Evolutionary conservation across 805 yeast species (phyloP), one percentile per base, ranked within the genome.

Genomic region (Wickerhamomyces alni): DNA sequence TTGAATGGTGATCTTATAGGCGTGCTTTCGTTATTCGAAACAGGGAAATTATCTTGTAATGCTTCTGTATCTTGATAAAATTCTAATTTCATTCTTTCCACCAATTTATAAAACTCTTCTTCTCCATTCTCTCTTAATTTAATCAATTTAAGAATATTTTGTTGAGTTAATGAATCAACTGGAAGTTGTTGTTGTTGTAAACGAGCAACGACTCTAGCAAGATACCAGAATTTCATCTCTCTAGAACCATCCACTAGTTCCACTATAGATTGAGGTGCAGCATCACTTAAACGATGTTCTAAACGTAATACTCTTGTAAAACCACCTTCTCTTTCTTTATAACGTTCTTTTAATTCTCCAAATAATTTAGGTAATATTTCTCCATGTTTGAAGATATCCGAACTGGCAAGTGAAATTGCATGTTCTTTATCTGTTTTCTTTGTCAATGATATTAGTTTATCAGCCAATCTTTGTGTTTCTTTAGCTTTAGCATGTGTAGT

Each of bases 231-330:
- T 51, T 81, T 76, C 70, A 85, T 72, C 57, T 87, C 95, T 43
- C 77, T 66, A 15, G 68, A 62, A 4, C 81, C 77, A 51, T 85
- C 96, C 1, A 91, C 94, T 35, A 93, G 68, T 62, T 93, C 99
- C 39, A 93, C 56, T 8, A 89, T 80, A 1, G 93, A 80, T 70
- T 86, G 93, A 25, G 89, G 89, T 0, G 97, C 95, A 45, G 80
- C 83, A 59, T 93, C 99, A 40, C 93, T 89, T 35, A 82, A 61
- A 48, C 98, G 72, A 15, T 89, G 87, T 61, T 93, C 98, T 44
- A 93, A 67, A 50, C 75, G 80, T 45, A 88, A 65, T 39, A 91
- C 76, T 50, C 98, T 76, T 3, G 97, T 87, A 65, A 82, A 91
- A 1, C 97, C 97, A 45, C 87, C 85, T 1, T 62, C 56, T 63